These are phyloP conservation scores for Dentipellis fragilis DNA, from an alignment of 768 basidiomycete genomes.

Conservation along the genomic window DNA sequence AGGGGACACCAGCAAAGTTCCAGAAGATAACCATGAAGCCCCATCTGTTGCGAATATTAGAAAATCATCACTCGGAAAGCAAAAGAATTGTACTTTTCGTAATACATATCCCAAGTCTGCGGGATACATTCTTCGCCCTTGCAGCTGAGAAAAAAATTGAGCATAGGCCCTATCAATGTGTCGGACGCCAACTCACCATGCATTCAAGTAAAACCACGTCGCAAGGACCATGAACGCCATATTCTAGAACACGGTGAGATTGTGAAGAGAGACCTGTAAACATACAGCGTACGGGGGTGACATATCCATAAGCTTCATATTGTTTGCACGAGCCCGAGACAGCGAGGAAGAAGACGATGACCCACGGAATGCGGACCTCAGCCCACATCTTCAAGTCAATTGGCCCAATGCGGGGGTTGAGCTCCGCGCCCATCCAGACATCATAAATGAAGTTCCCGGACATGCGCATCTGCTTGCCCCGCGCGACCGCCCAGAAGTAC, in stretches of 20 bases:
- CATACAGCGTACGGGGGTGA: constrained; percentile 57
- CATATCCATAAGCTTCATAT: constrained; percentile 84
- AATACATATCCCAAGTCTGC: constrained; percentile 99
- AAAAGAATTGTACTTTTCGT: constrained; percentile 64
- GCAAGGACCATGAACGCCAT: constrained; percentile 96
- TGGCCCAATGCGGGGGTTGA: constrained; percentile 87
- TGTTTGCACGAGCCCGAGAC: constrained; percentile 93
- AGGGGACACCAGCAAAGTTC: constrained; percentile 91
- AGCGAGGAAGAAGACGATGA: constrained; percentile 86
- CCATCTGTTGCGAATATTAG: constrained; percentile 37
- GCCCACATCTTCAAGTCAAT: constrained; percentile 99
- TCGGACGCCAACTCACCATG: constrained; percentile 51
- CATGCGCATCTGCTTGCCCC: constrained; percentile 82
- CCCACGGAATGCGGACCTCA: constrained; percentile 95
- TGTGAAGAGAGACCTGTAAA: neutral
- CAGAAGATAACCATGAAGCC: constrained; percentile 98
- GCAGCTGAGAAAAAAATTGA: constrained; percentile 27
- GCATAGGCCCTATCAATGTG: no score
- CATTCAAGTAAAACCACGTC: constrained; percentile 94
- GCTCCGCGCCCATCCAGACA: constrained; percentile 89
- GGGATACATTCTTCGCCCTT: constrained; percentile 95
- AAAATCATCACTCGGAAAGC: neutral
- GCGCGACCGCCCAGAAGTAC: constrained; percentile 69
- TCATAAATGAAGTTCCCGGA: constrained; percentile 93
- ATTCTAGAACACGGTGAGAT: constrained; percentile 42